Conservation (phyloP, 352 stramenopile species). For the Phytophthora nicotianae region DNA sequence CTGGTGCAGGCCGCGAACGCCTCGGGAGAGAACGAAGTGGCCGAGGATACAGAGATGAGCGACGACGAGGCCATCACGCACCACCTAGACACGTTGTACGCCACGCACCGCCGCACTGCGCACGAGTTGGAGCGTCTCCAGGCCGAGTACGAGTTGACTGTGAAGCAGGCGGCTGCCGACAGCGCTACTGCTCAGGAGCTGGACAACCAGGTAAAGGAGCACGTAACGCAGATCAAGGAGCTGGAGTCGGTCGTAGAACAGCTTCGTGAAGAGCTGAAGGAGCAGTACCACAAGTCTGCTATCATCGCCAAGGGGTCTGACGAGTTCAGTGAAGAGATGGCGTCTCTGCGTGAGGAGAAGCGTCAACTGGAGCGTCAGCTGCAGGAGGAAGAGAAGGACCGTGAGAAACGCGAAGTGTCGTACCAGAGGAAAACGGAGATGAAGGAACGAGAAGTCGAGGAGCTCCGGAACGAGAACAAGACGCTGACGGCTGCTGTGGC, state of each 20-base stretch:
- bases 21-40: conserved; percentile 25
- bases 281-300: conserved; percentile 50
- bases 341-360: conserved; percentile 44
- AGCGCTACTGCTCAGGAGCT: conserved; percentile 42
- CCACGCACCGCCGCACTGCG: conserved; percentile 38
- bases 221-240: conserved; percentile 48
- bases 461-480: conserved; percentile 51
- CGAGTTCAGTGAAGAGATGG: conserved; percentile 57
- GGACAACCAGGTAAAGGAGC: conserved; percentile 45
- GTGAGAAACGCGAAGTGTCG: conserved; percentile 43
- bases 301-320: conserved; percentile 45
- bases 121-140: conserved; percentile 55
- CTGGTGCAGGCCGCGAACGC: conserved; percentile 42
- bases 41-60: conserved; percentile 32
- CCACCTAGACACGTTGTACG: conserved; percentile 42
- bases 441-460: conserved; percentile 49
- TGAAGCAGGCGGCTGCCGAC: conserved; percentile 41
- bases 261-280: conserved; percentile 50
- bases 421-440: conserved; percentile 48
- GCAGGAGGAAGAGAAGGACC: conserved; percentile 41
- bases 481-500: conserved; percentile 40
- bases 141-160: conserved; percentile 47
- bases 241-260: conserved; percentile 51
- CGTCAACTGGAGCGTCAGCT: conserved; percentile 45
- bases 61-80: conserved; percentile 40